Evolutionary conservation across 2,329 filamentous ascomycete species (phyloP).

Genomic region (Periglandula ipomoeae): DNA sequence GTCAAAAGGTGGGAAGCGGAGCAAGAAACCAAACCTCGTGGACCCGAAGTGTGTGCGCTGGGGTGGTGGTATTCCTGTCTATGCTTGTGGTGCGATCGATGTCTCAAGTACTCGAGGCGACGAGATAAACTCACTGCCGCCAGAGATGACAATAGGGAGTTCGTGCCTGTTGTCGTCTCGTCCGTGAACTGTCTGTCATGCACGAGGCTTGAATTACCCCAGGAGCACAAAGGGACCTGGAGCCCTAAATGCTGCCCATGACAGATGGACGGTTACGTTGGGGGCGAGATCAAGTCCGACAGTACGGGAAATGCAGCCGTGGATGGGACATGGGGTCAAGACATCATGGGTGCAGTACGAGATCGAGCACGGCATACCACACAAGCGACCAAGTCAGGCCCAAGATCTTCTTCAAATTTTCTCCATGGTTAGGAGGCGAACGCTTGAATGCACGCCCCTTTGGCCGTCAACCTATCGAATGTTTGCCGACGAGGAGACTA

Average conservation of each 20-base stretch:
- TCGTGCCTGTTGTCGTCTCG: neutral
- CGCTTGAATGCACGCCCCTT: constrained; percentile 4
- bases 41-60: neutral
- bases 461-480: constrained; percentile 16
- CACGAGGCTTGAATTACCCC: constrained; percentile 2
- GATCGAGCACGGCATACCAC: constrained; percentile 4
- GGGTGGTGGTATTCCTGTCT: neutral
- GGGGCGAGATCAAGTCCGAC: constrained; percentile 15
- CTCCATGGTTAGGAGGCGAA: too few species aligned
- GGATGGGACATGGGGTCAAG: constrained; percentile 10
- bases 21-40: neutral
- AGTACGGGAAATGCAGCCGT: constrained; percentile 11
- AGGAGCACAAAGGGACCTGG: constrained; percentile 15
- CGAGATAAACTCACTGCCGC: too few species aligned
- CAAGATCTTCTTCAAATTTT: too few species aligned
- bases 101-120: constrained; percentile 3
- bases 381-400: too few species aligned
- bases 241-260: constrained; percentile 14
- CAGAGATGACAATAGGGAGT: too few species aligned
- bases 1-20: neutral
- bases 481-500: constrained; percentile 21
- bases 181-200: neutral
- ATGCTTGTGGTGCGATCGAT: constrained; percentile 1
- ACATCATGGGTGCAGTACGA: constrained; percentile 10
- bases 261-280: constrained; percentile 14